Percentiles rank a stretch among this genome's conserved stretches.
Evolutionary conservation across 2,329 filamentous ascomycete genomes (phyloP).

Genomic region (Chaetomium strumarium): DNA sequence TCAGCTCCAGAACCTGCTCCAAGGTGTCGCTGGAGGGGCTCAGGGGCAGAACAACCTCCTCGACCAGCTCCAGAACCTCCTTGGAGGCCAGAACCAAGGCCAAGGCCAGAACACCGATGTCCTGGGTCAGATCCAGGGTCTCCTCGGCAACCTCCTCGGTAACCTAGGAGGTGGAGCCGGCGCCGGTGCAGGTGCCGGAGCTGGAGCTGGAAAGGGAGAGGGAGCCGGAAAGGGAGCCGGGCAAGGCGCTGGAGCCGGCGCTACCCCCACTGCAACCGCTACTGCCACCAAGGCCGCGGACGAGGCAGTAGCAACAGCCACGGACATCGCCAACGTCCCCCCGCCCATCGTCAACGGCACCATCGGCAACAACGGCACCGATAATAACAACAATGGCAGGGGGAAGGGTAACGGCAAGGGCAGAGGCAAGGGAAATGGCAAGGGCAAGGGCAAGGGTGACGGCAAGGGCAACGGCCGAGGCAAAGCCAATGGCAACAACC

Average conservation of each 20-base stretch:
- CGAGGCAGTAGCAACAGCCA: background rate
- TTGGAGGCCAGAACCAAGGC: background rate
- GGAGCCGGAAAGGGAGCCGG: no score
- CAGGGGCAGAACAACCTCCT: background rate
- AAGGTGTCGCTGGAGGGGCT: background rate
- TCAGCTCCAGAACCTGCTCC: slow-evolving; percentile 2
- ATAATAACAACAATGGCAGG: background rate
- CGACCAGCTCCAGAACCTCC: slow-evolving; percentile 1
- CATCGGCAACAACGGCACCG: background rate
- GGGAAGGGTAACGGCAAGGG: slow-evolving; percentile 10
- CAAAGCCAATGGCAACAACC: no score
- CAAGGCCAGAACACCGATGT: background rate
- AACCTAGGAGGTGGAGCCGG: background rate
- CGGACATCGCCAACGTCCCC: background rate
- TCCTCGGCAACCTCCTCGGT: background rate
- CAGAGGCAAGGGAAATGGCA: slow-evolving; percentile 5
- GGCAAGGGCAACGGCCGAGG: no score
- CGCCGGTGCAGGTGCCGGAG: background rate
- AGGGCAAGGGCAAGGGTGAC: slow-evolving; percentile 16
- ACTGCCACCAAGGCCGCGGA: background rate
- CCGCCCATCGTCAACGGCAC: background rate
- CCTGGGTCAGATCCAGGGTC: background rate
- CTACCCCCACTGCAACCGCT: background rate
- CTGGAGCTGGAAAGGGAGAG: no score
- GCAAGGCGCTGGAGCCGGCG: background rate